Evolutionary conservation across 2,329 filamentous ascomycete genomes (phyloP).

Genomic region (Passalora sequoiae): DNA sequence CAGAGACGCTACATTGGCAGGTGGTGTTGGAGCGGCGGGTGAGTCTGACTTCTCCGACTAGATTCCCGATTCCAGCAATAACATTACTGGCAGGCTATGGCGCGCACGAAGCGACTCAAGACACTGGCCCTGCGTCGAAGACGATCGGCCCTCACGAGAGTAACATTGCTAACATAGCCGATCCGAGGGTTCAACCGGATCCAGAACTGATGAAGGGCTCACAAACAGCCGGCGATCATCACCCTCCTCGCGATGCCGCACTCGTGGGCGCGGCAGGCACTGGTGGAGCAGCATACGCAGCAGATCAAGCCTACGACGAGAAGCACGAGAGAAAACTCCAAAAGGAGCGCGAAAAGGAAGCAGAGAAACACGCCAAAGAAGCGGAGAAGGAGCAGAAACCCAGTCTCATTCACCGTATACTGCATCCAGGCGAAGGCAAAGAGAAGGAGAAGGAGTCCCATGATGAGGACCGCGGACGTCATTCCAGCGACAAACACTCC

Average conservation of each 20-base stretch:
- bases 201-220: constrained; percentile 28
- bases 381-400: constrained; percentile 33
- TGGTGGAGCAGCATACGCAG: not conserved
- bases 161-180: constrained; percentile 24
- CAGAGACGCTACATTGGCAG: constrained; percentile 32
- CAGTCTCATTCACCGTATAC: constrained; percentile 25
- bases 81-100: constrained; percentile 24
- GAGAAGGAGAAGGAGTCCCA: constrained; percentile 2
- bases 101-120: constrained; percentile 12
- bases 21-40: constrained; percentile 31
- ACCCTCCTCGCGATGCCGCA: constrained; percentile 32
- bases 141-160: constrained; percentile 27
- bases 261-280: constrained; percentile 10
- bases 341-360: constrained; percentile 23
- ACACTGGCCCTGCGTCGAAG: constrained; percentile 23
- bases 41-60: too few relatives aligned
- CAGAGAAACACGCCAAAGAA: constrained; percentile 12
- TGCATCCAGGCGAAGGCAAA: constrained; percentile 22
- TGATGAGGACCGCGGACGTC: not conserved
- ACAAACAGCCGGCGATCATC: constrained; percentile 16
- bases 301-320: constrained; percentile 1
- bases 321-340: constrained; percentile 25
- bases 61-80: too few relatives aligned
- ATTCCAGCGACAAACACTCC: not conserved
- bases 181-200: constrained; percentile 26